Conservation (phyloP, 2,329 filamentous ascomycete species). For the Pseudocercospora macadamiae region DNA sequence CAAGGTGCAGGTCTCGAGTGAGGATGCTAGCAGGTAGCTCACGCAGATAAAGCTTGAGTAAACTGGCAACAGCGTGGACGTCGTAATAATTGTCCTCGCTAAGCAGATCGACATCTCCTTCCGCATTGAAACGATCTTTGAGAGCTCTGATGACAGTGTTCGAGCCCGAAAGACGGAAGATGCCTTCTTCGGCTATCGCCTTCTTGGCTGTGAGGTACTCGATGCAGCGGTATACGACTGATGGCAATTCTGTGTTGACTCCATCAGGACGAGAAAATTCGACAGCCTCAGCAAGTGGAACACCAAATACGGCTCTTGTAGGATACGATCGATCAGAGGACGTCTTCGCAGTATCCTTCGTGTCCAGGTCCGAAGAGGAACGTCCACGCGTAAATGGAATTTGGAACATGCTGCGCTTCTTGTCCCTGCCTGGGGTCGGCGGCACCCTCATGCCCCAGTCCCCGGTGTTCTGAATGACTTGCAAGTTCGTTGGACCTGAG, state of each 20-base stretch:
- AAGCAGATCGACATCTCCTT: constrained; percentile 87
- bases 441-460: constrained; percentile 79
- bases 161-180: constrained; percentile 95
- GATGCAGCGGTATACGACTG: constrained; percentile 93
- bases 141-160: constrained; percentile 91
- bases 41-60: constrained; percentile 90
- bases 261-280: constrained; percentile 75
- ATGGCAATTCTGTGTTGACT: constrained; percentile 75
- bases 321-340: constrained; percentile 30
- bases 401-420: constrained; percentile 70
- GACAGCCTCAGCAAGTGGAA: constrained; percentile 82
- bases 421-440: constrained; percentile 65
- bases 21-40: constrained; percentile 90
- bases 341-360: constrained; percentile 33
- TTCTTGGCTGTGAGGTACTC: constrained; percentile 86
- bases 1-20: constrained; percentile 84
- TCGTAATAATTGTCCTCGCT: constrained; percentile 83
- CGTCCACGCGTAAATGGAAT: constrained; percentile 60
- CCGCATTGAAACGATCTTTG: constrained; percentile 88
- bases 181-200: constrained; percentile 85
- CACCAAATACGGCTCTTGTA: constrained; percentile 71
- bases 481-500: constrained; percentile 81
- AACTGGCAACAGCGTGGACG: constrained; percentile 90
- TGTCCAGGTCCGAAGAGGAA: constrained; percentile 68
- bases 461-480: constrained; percentile 79